Base-by-base conservation (phyloP, 1,284 basidiomycete genomes). In the Boletus smithii region DNA sequence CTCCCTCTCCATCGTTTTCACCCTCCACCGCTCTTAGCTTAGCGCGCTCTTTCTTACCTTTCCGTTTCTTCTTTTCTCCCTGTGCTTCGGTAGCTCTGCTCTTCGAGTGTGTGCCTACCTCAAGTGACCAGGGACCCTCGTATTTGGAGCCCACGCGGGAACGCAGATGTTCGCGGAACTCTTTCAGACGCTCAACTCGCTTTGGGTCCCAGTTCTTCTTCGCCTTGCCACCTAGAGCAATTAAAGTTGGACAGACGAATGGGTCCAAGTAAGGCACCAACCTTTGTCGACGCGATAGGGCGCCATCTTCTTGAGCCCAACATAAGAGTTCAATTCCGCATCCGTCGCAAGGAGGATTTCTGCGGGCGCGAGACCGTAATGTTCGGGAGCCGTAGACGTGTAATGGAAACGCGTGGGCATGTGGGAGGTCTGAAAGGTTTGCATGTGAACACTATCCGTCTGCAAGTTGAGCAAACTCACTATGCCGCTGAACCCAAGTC, bases 331-430 rank as follows among this genome's bases (percentile, higher is more conserved):
- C 41, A 99, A 79, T 63, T 99, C 95, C 40, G 83, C 77, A 68
- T 99, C 95, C 14, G 88, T 92, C 4, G 97, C 94, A 58, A 94
- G 76, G 17, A 99, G 75, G 55, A 99, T 94, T 63, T 99, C 95
- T 2, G 78, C 83, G 0, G 95, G 81, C 0, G 84, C 80, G 36
- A 99, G 80, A 8, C 82, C 85, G 66, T 81, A 97, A 29, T 70
- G 69, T 49, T 87, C 76, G 0, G 85, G 70, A 27, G 82, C 72
- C 11, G 92, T 83, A 37, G 83, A 75, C 7, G 83, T 76, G 66
- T 99, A 99, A 65, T 91, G 88, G 81, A 99, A 99, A 11, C 93
- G 86, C 0, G 95, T 98, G 1, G 92, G 86, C 57, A 93, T 72
- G 64, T 87, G 92, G 6, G 88, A 95, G 50, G 95, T 85, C 90